Conservation (phyloP, 495 filamentous ascomycete species). For the Bacidia gigantensis region DNA sequence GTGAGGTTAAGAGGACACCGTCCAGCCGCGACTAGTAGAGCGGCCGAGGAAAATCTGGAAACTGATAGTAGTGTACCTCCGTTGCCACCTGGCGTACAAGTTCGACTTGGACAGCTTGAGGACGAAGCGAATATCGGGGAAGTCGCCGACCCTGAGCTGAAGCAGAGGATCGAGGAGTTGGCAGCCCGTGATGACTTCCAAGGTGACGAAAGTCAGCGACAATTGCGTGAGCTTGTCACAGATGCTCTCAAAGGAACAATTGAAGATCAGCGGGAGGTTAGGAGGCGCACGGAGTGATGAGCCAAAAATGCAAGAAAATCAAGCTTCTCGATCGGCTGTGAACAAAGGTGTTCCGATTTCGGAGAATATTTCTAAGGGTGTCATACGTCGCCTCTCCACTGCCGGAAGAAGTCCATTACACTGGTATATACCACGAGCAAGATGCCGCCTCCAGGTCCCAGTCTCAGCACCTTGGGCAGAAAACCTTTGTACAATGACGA, state of each 20-base stretch:
- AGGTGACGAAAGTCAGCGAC: conserved; percentile 52
- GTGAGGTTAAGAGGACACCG: conserved; percentile 27
- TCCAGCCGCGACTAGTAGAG: conserved; percentile 13
- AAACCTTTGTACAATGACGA: conserved; percentile 93
- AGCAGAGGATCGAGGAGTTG: conserved; percentile 61
- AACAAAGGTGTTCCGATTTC: neutral
- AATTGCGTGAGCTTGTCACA: conserved; percentile 53
- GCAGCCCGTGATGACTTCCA: conserved; percentile 60
- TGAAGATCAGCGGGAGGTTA: conserved; percentile 44
- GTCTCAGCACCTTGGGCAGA: conserved; percentile 80
- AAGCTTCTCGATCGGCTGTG: neutral
- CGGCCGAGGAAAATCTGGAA: conserved; percentile 18
- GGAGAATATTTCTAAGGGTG: neutral
- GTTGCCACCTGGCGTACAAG: conserved; percentile 49
- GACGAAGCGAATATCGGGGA: conserved; percentile 40
- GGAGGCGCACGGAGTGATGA: conserved; percentile 42
- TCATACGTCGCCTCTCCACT: conserved; percentile 26
- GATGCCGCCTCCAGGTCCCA: conserved; percentile 84
- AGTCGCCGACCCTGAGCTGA: conserved; percentile 55
- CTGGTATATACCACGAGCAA: conserved; percentile 84
- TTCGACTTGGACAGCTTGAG: conserved; percentile 53
- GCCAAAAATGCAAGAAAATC: neutral
- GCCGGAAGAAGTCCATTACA: conserved; percentile 82
- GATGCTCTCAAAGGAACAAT: conserved; percentile 48
- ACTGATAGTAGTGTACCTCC: conserved; percentile 22